Evolutionary conservation across 257 asterid species (phyloP).

Genomic region (Echites panduratus): DNA sequence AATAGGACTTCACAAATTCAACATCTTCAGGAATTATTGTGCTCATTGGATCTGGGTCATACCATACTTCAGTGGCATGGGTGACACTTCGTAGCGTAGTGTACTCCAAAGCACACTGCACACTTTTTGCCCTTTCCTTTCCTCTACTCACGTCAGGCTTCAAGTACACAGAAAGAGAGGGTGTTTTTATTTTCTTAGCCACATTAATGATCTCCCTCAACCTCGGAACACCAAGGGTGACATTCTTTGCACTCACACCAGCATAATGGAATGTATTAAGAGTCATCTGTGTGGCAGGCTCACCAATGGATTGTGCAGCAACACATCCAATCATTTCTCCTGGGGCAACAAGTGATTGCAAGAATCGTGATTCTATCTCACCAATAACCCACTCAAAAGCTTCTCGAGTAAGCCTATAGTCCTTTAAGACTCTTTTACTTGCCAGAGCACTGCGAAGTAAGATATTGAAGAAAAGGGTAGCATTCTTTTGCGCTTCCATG

Average conservation of each 20-base stretch:
- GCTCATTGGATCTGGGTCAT: slow-evolving; percentile 94
- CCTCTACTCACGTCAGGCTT: slow-evolving; percentile 68
- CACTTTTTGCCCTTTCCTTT: slow-evolving; percentile 91
- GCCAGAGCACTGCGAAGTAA: slow-evolving; percentile 95
- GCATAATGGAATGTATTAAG: slow-evolving; percentile 97
- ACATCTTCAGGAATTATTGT: slow-evolving; percentile 87
- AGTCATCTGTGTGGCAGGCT: slow-evolving; percentile 99
- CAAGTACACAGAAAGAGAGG: slow-evolving; percentile 91
- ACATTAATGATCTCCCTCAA: slow-evolving; percentile 97
- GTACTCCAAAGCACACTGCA: slow-evolving; percentile 95
- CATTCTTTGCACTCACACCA: slow-evolving; percentile 99
- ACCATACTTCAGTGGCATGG: slow-evolving; percentile 99
- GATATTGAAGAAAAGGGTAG: slow-evolving; percentile 94
- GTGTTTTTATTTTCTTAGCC: slow-evolving; percentile 95
- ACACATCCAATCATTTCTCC: slow-evolving; percentile 99
- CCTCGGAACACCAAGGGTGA: slow-evolving; percentile 97
- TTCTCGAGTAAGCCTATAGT: slow-evolving; percentile 84
- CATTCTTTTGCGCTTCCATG: slow-evolving; percentile 95
- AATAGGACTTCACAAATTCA: slow-evolving; percentile 89
- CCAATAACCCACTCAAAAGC: slow-evolving; percentile 99
- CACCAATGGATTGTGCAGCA: slow-evolving; percentile 99
- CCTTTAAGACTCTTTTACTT: slow-evolving; percentile 91
- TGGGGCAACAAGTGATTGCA: slow-evolving; percentile 97
- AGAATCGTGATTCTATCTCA: slow-evolving; percentile 93
- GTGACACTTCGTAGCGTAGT: slow-evolving; percentile 95